Percentiles rank a stretch among this genome's conserved stretches.
phyloP scores from a whole-genome alignment of 345 rosid genomes.

The Pistacia vera region DNA sequence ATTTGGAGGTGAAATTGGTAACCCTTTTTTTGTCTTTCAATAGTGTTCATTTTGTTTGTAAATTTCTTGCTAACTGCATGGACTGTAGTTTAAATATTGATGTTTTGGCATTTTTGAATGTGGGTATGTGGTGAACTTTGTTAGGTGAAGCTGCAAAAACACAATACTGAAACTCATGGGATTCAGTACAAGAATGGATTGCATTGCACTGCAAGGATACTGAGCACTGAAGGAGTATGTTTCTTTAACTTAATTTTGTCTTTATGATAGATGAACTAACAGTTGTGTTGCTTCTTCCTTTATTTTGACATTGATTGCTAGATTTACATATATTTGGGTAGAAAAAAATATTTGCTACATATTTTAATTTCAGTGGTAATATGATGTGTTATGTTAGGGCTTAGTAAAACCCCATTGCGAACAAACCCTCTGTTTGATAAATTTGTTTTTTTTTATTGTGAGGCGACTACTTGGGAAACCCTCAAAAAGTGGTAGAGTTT shows the following conservation, averaged over 20 bases:
- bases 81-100: neutral
- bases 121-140: constrained; percentile 8
- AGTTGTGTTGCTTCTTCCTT: neutral
- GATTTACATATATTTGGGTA: neutral
- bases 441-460: neutral
- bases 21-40: too few species aligned
- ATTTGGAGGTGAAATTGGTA: too few species aligned
- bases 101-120: constrained; percentile 4
- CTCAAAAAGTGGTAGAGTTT: neutral
- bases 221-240: constrained; percentile 81
- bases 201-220: constrained; percentile 80
- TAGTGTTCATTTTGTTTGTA: neutral
- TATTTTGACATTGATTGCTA: neutral
- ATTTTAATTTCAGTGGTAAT: neutral
- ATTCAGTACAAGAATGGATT: constrained; percentile 77
- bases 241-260: constrained; percentile 9
- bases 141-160: constrained; percentile 93
- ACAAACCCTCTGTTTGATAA: neutral
- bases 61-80: neutral
- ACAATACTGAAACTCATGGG: constrained; percentile 78
- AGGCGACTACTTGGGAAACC: neutral
- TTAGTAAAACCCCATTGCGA: neutral
- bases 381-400: neutral
- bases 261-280: neutral
- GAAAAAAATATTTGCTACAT: neutral